Evolutionary conservation across 225 moss, liverwort and hornwort genomes (phyloP).

Genomic region (Physcomitrium patens): DNA sequence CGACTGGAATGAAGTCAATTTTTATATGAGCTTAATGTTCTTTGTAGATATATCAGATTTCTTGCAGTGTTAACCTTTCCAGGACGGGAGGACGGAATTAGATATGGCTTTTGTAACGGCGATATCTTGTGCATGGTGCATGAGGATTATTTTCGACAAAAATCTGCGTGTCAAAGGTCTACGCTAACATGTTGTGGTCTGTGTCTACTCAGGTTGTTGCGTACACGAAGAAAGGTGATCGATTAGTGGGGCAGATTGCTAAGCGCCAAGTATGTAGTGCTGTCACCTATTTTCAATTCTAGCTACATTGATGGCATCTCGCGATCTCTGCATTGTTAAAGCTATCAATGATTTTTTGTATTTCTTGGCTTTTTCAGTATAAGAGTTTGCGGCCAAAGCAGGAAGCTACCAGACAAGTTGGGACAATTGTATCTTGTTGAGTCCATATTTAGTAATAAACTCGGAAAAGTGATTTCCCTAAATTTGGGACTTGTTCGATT

Average conservation of each 20-base stretch:
- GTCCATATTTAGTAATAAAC: not conserved
- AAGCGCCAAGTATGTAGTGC: slow-evolving; percentile 62
- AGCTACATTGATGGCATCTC: not conserved
- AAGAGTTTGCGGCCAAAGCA: too few relatives aligned
- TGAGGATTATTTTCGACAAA: not conserved
- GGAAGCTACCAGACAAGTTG: too few relatives aligned
- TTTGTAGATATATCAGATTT: not conserved
- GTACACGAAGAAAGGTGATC: slow-evolving; percentile 89
- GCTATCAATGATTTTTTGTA: too few relatives aligned
- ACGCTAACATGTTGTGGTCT: slow-evolving; percentile 24
- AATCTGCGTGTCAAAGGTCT: slow-evolving; percentile 5
- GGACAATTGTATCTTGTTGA: not conserved
- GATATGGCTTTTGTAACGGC: not conserved
- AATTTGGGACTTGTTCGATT: slow-evolving; percentile 13
- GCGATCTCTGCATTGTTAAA: not conserved
- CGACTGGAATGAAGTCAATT: not conserved
- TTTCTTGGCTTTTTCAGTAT: too few relatives aligned
- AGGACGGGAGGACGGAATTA: not conserved
- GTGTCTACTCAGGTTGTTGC: slow-evolving; percentile 69
- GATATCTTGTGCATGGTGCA: slow-evolving; percentile 3
- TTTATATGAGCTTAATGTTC: not conserved
- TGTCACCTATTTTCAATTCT: slow-evolving; percentile 6
- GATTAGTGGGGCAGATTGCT: slow-evolving; percentile 93
- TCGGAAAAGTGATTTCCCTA: not conserved
- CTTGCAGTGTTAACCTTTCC: too few relatives aligned